Evolutionary conservation across 805 yeast genomes (phyloP).

Genomic region (Yamadazyma philogaea): DNA sequence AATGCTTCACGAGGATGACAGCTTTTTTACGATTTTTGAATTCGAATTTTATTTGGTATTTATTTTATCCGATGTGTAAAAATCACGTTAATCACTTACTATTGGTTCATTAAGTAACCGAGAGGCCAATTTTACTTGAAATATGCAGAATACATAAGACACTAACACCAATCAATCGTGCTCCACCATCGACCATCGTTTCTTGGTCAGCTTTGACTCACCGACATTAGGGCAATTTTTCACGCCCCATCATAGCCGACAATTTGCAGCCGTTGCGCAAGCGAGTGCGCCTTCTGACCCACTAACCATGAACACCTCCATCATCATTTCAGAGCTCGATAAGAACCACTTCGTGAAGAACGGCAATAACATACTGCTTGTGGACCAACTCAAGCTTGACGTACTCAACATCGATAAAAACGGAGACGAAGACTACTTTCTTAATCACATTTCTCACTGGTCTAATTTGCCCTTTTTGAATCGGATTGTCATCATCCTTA

Average conservation of each 20-base stretch:
- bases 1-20: too few species aligned
- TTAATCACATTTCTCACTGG: constrained; percentile 34
- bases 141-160: too few species aligned
- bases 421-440: constrained; percentile 21
- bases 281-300: background rate
- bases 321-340: constrained; percentile 34
- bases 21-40: too few species aligned
- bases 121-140: too few species aligned
- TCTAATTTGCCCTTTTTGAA: constrained; percentile 36
- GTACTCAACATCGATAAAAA: constrained; percentile 23
- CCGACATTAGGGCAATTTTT: too few species aligned
- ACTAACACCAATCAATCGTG: too few species aligned
- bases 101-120: too few species aligned
- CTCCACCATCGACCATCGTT: too few species aligned
- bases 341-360: constrained; percentile 25
- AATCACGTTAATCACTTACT: too few species aligned
- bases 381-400: constrained; percentile 32
- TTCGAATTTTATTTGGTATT: too few species aligned
- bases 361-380: constrained; percentile 20
- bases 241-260: background rate
- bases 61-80: too few species aligned
- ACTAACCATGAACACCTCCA: constrained; percentile 24
- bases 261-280: constrained; percentile 1
- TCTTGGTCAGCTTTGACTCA: too few species aligned
- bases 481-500: constrained; percentile 37